Conservation (phyloP, 768 basidiomycete genomes). For the Suillus sp. region DNA sequence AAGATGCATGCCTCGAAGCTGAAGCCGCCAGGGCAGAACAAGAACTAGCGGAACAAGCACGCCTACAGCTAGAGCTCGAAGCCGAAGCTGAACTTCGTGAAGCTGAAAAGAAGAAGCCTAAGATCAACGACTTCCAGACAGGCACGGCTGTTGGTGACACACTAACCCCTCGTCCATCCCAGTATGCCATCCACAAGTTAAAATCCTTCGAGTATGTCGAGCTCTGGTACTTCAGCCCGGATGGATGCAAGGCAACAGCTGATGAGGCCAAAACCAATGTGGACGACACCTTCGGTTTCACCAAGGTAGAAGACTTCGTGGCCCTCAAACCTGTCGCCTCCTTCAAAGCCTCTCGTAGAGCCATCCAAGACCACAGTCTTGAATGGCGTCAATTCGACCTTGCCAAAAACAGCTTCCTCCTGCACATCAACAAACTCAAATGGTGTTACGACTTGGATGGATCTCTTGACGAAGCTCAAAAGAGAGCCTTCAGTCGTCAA, state of each 20-base stretch:
- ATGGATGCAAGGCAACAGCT: background rate
- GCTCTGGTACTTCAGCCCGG: slow-evolving; percentile 18
- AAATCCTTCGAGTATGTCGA: background rate
- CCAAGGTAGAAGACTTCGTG: slow-evolving; percentile 12
- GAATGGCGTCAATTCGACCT: slow-evolving; percentile 22
- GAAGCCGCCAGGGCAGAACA: no score
- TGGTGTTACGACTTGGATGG: no score
- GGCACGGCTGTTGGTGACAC: no score
- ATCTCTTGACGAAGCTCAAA: no score
- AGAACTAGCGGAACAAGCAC: no score
- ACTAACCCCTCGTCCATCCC: background rate
- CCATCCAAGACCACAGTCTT: slow-evolving; percentile 19
- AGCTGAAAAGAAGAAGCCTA: no score
- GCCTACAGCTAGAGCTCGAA: no score
- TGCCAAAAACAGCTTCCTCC: slow-evolving; percentile 17
- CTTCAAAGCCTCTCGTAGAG: slow-evolving; percentile 20
- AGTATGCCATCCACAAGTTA: slow-evolving; percentile 17
- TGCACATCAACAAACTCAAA: background rate
- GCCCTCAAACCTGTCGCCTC: slow-evolving; percentile 18
- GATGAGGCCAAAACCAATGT: background rate
- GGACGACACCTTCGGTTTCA: slow-evolving; percentile 19
- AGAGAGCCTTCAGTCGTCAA: no score
- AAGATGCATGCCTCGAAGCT: no score
- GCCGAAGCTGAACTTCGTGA: no score
- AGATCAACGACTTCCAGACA: no score